Base-by-base conservation (phyloP, 1,139 yeast species). In the Sugiyamaella xylanicola region DNA sequence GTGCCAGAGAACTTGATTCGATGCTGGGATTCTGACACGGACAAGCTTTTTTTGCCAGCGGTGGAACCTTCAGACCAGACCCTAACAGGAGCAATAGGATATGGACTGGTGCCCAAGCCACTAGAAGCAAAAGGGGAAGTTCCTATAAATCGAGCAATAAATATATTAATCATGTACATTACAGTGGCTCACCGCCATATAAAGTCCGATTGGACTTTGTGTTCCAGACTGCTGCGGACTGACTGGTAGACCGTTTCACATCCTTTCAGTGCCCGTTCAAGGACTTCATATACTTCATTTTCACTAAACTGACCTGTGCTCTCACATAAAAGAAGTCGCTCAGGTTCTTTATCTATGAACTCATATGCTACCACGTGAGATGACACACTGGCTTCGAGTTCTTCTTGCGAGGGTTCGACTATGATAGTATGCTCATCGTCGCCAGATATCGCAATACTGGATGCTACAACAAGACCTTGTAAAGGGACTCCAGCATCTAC, bases 401-500 rank as follows among this genome's bases (percentile, higher is more conserved):
- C 72, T 4, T 70, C 72, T 22, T 60, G 54, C 0, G 77, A 71
- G 4, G 92, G 89, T 48, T 77, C 73, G 13, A 74, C 55, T 3
- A 78, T 64, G 5, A 80, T 60, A 27, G 72, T 63, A 2, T 68
- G 69, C 13, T 66, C 61, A 4, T 40, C 39, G 21, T 49, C 53
- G 16, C 21, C 19, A 13, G 68, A 63, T 2, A 83, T 68, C 4
- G 82, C 74, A 42, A 79, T 68, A 15, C 81, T 74, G 0, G 79
- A 75, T 7, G 92, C 82, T 0, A 83, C 79, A 62, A 85, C 85
- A 1, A 92, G 80, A 11, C 81, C 74, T 54, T 78, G 76, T 56
- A 92, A 70, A 0, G 92, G 86, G 9, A 93, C 77, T 44, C 89
- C 90, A 5, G 96, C 88, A 69, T 90, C 93, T 1, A 90, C 68